Percentiles rank a stretch among this genome's conserved stretches.
These are phyloP conservation scores for Lasiosphaeria hispida DNA, from an alignment of 495 filamentous ascomycete species.

Conservation along the genomic window DNA sequence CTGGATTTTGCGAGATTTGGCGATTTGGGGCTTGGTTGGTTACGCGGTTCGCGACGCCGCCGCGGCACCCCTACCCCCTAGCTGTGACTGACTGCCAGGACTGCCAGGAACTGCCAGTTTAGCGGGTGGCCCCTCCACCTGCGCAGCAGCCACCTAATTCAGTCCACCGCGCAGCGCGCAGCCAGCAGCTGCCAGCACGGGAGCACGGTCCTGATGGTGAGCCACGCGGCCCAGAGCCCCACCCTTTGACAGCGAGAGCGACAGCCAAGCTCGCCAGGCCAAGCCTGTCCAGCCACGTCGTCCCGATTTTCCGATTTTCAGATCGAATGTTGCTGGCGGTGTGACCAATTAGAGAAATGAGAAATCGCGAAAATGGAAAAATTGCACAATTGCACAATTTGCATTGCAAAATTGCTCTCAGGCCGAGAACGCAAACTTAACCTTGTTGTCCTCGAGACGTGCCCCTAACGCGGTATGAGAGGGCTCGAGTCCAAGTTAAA, in stretches of 20 bases:
- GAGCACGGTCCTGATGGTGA: constrained; percentile 17
- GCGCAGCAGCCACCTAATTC: background rate
- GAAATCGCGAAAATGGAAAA: background rate
- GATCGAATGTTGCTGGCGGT: constrained; percentile 5
- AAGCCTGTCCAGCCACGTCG: constrained; percentile 16
- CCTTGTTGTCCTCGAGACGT: background rate
- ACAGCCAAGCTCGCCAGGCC: background rate
- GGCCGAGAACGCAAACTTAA: background rate
- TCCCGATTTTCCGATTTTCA: constrained; percentile 1
- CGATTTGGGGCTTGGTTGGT: constrained; percentile 25
- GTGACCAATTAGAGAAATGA: constrained; percentile 8
- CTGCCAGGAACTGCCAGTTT: background rate
- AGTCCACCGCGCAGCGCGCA: constrained; percentile 4
- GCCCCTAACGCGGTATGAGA: too few species aligned
- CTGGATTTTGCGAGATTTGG: constrained; percentile 31
- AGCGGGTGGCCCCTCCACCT: background rate
- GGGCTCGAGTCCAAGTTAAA: background rate
- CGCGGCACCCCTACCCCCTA: constrained; percentile 22
- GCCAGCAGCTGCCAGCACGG: background rate
- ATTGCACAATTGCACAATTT: background rate
- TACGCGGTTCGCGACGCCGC: constrained; percentile 38
- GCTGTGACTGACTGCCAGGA: constrained; percentile 22
- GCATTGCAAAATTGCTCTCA: background rate
- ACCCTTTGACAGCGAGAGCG: background rate
- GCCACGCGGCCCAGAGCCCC: constrained; percentile 18